These are phyloP conservation scores for Fusarium multiceps DNA, from an alignment of 2,329 filamentous ascomycete species.

Conservation along the genomic window DNA sequence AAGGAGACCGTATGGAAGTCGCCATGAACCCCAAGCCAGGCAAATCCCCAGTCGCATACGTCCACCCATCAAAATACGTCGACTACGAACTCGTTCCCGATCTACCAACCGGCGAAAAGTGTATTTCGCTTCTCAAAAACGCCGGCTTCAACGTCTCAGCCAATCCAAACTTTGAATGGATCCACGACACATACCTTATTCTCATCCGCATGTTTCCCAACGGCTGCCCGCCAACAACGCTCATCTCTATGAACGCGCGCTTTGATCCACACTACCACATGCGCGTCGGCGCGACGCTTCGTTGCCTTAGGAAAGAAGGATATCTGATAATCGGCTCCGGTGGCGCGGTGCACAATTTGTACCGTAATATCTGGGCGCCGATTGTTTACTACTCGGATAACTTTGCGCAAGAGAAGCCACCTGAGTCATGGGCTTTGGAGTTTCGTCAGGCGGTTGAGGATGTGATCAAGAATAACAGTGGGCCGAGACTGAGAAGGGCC, in stretches of 20 bases:
- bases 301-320: slow-evolving; percentile 13
- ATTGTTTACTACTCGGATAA: slow-evolving; percentile 60
- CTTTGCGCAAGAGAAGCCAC: slow-evolving; percentile 35
- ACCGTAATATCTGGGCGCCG: slow-evolving; percentile 72
- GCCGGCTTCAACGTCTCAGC: slow-evolving; percentile 64
- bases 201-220: slow-evolving; percentile 76
- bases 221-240: slow-evolving; percentile 72
- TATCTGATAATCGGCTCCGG: slow-evolving; percentile 67
- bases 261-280: slow-evolving; percentile 44
- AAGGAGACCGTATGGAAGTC: slow-evolving; percentile 67
- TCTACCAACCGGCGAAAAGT: slow-evolving; percentile 61
- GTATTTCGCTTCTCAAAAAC: slow-evolving; percentile 60
- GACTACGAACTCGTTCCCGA: slow-evolving; percentile 72
- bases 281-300: slow-evolving; percentile 32
- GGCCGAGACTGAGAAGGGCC: slow-evolving; percentile 64
- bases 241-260: slow-evolving; percentile 42
- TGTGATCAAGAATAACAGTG: slow-evolving; percentile 54
- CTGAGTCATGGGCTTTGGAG: slow-evolving; percentile 65
- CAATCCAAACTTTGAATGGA: slow-evolving; percentile 74
- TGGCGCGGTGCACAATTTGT: slow-evolving; percentile 77
- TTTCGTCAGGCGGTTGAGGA: slow-evolving; percentile 75
- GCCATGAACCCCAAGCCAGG: slow-evolving; percentile 68
- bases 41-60: slow-evolving; percentile 74
- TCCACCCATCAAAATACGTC: slow-evolving; percentile 72
- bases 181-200: slow-evolving; percentile 77